Conservation (phyloP, 2,329 filamentous ascomycete species). For the Fusarium chlamydosporum region DNA sequence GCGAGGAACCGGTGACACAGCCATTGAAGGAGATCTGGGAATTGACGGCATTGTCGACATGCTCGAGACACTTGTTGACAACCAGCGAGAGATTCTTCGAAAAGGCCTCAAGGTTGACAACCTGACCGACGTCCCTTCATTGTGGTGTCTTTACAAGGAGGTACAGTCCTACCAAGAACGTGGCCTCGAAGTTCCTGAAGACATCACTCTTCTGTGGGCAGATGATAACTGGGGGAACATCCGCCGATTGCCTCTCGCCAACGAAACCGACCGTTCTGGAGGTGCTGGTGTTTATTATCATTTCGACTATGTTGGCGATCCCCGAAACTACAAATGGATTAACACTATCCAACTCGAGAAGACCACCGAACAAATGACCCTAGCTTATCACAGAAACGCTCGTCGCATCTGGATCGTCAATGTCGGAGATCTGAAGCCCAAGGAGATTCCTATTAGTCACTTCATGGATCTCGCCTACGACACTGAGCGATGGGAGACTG, state of each 20-base stretch:
- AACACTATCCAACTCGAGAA: slow-evolving; percentile 58
- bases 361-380: slow-evolving; percentile 58
- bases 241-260: slow-evolving; percentile 67
- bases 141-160: slow-evolving; percentile 77
- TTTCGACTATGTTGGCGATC: slow-evolving; percentile 74
- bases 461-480: slow-evolving; percentile 72
- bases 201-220: slow-evolving; percentile 73
- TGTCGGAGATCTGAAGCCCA: slow-evolving; percentile 72
- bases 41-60: slow-evolving; percentile 61
- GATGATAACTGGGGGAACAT: slow-evolving; percentile 76
- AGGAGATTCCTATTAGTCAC: slow-evolving; percentile 69
- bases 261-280: slow-evolving; percentile 67
- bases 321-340: slow-evolving; percentile 73
- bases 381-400: slow-evolving; percentile 65
- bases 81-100: slow-evolving; percentile 57
- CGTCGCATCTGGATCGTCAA: slow-evolving; percentile 74
- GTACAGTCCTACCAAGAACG: slow-evolving; percentile 73
- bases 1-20: slow-evolving; percentile 78
- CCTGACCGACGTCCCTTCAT: slow-evolving; percentile 57
- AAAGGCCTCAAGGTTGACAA: slow-evolving; percentile 22
- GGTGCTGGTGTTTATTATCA: slow-evolving; percentile 73
- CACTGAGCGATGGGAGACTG: slow-evolving; percentile 55
- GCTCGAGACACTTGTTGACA: slow-evolving; percentile 42
- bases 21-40: slow-evolving; percentile 64
- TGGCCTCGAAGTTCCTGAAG: slow-evolving; percentile 71